phyloP scores from a whole-genome alignment of 2,329 filamentous ascomycete genomes.

The Colletotrichum sp. region DNA sequence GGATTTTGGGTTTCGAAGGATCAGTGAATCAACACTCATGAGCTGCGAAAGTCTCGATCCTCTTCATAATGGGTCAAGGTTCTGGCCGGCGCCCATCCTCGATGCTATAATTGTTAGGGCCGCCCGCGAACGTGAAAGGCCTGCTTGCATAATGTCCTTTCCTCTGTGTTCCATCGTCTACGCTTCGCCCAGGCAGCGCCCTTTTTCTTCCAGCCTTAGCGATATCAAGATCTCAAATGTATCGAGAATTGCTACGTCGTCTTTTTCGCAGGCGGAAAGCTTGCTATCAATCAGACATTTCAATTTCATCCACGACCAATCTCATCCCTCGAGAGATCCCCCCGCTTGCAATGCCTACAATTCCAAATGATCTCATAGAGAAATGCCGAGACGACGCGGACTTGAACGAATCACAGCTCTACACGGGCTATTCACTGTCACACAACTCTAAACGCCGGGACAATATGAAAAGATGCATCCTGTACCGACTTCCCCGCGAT shows the following conservation, averaged over 20 bases:
- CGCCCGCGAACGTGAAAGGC: neutral
- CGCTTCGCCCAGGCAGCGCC: neutral
- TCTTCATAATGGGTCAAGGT: neutral
- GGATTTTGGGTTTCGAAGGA: neutral
- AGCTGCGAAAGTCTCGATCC: neutral
- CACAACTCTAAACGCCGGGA: neutral
- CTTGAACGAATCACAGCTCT: neutral
- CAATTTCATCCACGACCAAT: neutral
- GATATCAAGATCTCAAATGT: neutral
- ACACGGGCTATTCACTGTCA: neutral
- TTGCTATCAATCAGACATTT: neutral
- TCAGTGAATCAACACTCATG: neutral
- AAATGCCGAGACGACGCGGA: neutral
- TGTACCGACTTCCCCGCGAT: neutral
- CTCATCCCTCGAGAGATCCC: neutral
- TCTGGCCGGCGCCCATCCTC: too few species aligned
- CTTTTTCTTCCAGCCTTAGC: fast-evolving
- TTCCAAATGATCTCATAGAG: neutral
- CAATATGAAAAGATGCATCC: neutral
- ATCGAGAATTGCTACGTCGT: neutral
- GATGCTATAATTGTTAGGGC: neutral
- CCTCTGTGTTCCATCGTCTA: neutral
- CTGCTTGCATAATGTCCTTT: neutral
- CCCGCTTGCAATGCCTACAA: neutral
- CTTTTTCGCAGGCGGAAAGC: neutral